A percentile compares a stretch with the other conserved stretches of the same genome.
phyloP scores from a whole-genome alignment of 352 stramenopile species.

The Phytophthora sp. region DNA sequence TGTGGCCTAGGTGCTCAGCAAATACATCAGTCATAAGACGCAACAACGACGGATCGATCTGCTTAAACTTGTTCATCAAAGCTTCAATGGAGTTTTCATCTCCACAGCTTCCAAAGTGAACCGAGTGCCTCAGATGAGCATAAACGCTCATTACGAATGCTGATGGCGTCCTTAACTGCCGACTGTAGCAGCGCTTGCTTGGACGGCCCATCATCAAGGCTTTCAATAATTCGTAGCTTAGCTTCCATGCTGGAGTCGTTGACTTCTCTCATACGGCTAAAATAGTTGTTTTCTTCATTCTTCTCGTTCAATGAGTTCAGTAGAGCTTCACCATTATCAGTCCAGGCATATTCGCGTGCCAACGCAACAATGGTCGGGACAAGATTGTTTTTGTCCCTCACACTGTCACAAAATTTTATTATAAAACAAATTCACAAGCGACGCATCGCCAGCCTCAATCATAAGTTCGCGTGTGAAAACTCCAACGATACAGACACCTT shows the following conservation, averaged over 20 bases:
- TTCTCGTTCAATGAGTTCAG: not conserved
- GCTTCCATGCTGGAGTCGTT: not conserved
- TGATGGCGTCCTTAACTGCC: not conserved
- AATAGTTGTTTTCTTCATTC: not conserved
- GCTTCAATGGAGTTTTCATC: not conserved
- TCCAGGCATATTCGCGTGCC: conserved; percentile 11
- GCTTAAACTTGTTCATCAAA: conserved; percentile 1
- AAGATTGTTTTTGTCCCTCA: conserved; percentile 6
- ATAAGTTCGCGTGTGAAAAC: conserved; percentile 5
- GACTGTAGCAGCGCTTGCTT: conserved; percentile 1
- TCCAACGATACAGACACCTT: not conserved
- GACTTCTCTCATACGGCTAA: not conserved
- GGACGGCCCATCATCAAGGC: not conserved
- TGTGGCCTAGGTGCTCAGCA: not conserved
- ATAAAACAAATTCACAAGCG: conserved; percentile 13
- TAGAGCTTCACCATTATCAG: not conserved
- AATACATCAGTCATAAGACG: not conserved
- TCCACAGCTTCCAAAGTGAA: conserved; percentile 5
- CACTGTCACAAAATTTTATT: conserved; percentile 2
- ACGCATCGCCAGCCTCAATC: conserved; percentile 2
- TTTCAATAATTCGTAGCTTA: not conserved
- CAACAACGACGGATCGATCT: not conserved
- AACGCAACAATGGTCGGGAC: not conserved
- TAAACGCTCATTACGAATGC: not conserved
- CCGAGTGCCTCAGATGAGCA: not conserved